Evolutionary conservation across 176 grass and related monocot genomes (phyloP), one percentile per base, ranked within the genome.

Genomic region (Cenchrus fungigraminus): DNA sequence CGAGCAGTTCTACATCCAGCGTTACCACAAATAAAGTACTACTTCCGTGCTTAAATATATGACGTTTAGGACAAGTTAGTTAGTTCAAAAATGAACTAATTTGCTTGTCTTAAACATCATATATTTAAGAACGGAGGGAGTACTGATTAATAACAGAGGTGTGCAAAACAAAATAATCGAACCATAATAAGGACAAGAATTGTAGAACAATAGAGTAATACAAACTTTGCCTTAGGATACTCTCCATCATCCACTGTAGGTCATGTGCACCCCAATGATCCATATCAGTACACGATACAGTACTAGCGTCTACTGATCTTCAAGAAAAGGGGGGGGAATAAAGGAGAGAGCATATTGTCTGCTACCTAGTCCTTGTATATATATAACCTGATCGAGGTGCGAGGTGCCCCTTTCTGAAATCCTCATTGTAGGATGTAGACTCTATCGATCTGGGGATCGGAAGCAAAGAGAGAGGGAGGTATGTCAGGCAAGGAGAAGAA

Each of bases 401-500:
- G 22, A 52, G 46, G 43, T 9, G 15, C 44, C 31, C 3, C 61
- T 50, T 79, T 15, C 25, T 37, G 44, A 65, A 50, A 31, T 53
- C 61, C 50, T 80, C 78, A 79, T 28, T n/a, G 11, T 16, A 25
- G 25, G 25, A 25, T 25, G 25, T 25, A 13, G 56, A n/a, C 44
- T 8, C 9, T 1, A 11, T 12, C 9, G 1, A 25, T 50, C 9
- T 50, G 47, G 47, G 47, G 9, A 50, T 46, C 34, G 44, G 44
- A 45, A 5, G 4, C 6, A 6, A 45, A 45, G 22, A 17, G 77
- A 34, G 43, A 32, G 63, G 47, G 34, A 84, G 77, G 73, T 82
- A 93, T 90, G 91, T 90, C 88, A 73, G 83, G 74, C n/a, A 79
- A 87, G 49, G 73, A 74, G 57, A 88, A 93, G 87, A 93, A 88